phyloP scores from a whole-genome alignment of 805 yeast genomes.

The Wickerhamomyces silvicola region DNA sequence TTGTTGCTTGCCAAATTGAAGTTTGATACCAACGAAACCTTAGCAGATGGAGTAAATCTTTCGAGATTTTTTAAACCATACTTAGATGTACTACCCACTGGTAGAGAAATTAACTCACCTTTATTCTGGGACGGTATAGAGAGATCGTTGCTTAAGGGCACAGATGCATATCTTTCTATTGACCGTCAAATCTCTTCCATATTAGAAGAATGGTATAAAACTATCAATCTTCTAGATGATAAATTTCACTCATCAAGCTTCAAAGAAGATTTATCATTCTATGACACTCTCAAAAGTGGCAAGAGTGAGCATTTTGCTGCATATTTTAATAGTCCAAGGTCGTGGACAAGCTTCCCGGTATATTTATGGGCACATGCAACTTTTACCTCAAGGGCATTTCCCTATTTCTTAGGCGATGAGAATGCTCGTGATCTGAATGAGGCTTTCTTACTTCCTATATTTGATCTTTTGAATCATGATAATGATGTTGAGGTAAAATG shows the following conservation, averaged over 20 bases:
- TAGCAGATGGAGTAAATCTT: conserved; percentile 5
- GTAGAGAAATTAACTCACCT: conserved; percentile 48
- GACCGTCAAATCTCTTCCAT: conserved; percentile 38
- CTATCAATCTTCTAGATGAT: conserved; percentile 18
- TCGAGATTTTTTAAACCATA: conserved; percentile 34
- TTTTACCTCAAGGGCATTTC: conserved; percentile 76
- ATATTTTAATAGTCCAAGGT: conserved; percentile 22
- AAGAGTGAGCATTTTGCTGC: conserved; percentile 20
- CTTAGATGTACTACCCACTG: conserved; percentile 41
- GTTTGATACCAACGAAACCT: conserved; percentile 24
- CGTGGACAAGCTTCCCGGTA: conserved; percentile 61
- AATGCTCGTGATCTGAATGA: conserved; percentile 35
- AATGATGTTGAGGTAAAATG: conserved; percentile 59
- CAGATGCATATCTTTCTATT: conserved; percentile 59
- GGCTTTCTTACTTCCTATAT: conserved; percentile 70
- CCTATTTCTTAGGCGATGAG: conserved; percentile 45
- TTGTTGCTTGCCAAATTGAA: conserved; percentile 36
- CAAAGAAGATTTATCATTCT: conserved; percentile 23
- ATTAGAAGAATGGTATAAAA: conserved; percentile 54
- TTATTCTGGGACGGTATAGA: conserved; percentile 56
- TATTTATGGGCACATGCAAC: conserved; percentile 74
- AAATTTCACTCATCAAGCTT: conserved; percentile 10
- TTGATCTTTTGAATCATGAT: conserved; percentile 75
- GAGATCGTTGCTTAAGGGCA: conserved; percentile 48
- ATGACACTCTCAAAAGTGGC: conserved; percentile 17